These are phyloP conservation scores for Euclidium syriacum DNA, from an alignment of 345 rosid species.

Conservation along the genomic window DNA sequence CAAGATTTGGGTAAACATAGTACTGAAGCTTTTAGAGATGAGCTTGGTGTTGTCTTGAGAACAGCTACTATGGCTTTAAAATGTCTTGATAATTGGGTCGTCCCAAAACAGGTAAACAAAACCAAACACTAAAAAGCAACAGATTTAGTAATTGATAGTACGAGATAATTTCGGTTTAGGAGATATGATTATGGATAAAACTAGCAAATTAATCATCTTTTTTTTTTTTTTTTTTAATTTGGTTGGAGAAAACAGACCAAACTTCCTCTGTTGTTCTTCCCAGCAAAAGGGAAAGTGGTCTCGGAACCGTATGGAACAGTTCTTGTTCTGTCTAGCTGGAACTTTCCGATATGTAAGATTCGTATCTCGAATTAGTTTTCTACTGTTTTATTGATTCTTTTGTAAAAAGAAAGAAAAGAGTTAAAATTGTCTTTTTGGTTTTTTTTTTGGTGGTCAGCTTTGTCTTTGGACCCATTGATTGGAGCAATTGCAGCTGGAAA, in stretches of 20 bases:
- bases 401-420: background rate
- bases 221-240: background rate
- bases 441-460: slow-evolving; percentile 39
- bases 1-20: slow-evolving; percentile 84
- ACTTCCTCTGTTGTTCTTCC: slow-evolving; percentile 56
- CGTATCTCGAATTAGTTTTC: background rate
- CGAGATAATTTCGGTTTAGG: background rate
- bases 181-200: background rate
- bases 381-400: no score
- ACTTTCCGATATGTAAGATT: slow-evolving; percentile 78
- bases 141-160: background rate
- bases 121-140: background rate
- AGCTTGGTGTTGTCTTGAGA: slow-evolving; percentile 61
- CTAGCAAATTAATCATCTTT: background rate
- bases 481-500: slow-evolving; percentile 97
- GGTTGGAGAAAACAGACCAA: slow-evolving; percentile 31
- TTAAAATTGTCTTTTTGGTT: no score
- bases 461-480: slow-evolving; percentile 70
- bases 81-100: slow-evolving; percentile 66
- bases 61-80: slow-evolving; percentile 48
- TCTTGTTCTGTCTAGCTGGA: slow-evolving; percentile 73
- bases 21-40: slow-evolving; percentile 73
- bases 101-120: slow-evolving; percentile 60
- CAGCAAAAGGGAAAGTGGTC: slow-evolving; percentile 53
- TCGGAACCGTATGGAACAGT: slow-evolving; percentile 81